These are phyloP conservation scores for Tetrapisispora fleetii DNA, from an alignment of 805 yeast genomes.

Conservation along the genomic window DNA sequence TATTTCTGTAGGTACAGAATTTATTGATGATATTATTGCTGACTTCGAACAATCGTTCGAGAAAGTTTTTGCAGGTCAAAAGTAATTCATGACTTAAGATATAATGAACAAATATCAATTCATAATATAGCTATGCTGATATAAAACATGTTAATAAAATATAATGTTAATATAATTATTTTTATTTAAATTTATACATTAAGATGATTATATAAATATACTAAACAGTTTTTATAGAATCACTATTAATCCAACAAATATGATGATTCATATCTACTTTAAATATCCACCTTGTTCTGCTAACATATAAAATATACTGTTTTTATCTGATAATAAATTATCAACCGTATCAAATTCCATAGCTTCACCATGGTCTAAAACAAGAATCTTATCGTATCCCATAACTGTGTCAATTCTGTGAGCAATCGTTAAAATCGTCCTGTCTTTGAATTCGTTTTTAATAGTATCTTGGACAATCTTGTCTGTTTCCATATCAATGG, in stretches of 20 bases:
- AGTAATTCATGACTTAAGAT: neutral
- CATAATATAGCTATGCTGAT: neutral
- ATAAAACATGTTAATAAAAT: neutral
- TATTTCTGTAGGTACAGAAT: conserved; percentile 85
- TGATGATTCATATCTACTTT: neutral
- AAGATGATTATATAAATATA: too few species aligned
- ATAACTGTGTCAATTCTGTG: conserved; percentile 80
- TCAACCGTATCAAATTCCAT: conserved; percentile 70
- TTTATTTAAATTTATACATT: neutral
- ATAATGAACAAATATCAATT: neutral
- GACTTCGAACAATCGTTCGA: conserved; percentile 84
- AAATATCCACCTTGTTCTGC: conserved; percentile 44
- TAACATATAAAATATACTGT: conserved; percentile 41
- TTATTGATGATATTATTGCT: conserved; percentile 78
- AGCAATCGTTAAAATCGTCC: conserved; percentile 82
- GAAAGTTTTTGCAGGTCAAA: conserved; percentile 36
- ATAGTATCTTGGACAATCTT: conserved; percentile 71
- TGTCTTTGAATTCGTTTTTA: conserved; percentile 55
- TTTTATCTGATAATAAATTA: conserved; percentile 34
- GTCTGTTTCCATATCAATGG: conserved; percentile 84
- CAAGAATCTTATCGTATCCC: conserved; percentile 74
- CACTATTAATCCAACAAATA: neutral
- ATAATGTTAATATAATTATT: neutral
- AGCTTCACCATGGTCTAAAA: conserved; percentile 62
- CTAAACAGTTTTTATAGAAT: too few species aligned